phyloP scores from a whole-genome alignment of 1,284 basidiomycete species.

The Trametes polyzona region DNA sequence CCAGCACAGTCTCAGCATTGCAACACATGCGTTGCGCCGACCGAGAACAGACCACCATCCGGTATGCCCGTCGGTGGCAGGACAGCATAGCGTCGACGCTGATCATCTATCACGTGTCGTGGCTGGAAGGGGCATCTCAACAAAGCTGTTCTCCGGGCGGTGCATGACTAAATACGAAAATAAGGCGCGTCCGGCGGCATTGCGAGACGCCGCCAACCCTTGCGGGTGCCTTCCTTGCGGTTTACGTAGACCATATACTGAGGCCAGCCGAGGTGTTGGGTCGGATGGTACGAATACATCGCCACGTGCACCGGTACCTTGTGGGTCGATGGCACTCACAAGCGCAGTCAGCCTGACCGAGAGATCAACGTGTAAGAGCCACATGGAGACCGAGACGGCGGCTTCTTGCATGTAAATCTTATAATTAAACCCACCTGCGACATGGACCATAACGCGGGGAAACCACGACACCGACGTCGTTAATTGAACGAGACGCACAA shows the following conservation, averaged over 20 bases:
- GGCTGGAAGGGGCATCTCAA: conserved; percentile 17
- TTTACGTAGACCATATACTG: background rate
- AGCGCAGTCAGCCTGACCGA: background rate
- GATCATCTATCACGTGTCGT: conserved; percentile 29
- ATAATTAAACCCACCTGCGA: too few species aligned
- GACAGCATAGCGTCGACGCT: conserved; percentile 20
- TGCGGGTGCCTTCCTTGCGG: background rate
- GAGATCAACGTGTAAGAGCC: background rate
- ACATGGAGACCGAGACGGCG: too few species aligned
- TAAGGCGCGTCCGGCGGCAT: background rate
- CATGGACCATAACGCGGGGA: too few species aligned
- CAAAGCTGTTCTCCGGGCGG: conserved; percentile 21
- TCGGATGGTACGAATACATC: background rate
- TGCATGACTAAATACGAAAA: conserved; percentile 3
- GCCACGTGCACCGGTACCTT: background rate
- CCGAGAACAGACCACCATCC: conserved; percentile 11
- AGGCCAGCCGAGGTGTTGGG: background rate
- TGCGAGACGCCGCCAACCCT: background rate
- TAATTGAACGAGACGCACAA: too few species aligned
- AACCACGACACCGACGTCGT: too few species aligned
- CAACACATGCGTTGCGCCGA: background rate
- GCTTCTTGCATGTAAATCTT: too few species aligned
- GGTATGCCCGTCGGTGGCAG: conserved; percentile 13
- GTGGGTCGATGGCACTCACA: too few species aligned
- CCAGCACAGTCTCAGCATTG: conserved; percentile 11